phyloP scores from a whole-genome alignment of 1,284 basidiomycete species.

The Malassezia cuniculi region DNA sequence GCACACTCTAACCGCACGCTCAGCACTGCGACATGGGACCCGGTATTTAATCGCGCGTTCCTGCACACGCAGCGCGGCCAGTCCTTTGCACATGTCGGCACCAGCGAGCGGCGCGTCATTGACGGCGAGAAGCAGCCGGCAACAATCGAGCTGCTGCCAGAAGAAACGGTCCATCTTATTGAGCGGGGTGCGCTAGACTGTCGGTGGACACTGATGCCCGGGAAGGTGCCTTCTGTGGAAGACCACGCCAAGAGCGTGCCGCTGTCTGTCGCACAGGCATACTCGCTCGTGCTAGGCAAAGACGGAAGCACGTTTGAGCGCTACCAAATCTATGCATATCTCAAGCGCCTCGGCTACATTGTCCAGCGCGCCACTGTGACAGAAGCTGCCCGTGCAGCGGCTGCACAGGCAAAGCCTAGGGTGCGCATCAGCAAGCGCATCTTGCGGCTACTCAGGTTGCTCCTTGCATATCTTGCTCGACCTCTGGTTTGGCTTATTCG shows the following conservation, averaged over 20 bases:
- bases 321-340: conserved; percentile 83
- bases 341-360: conserved; percentile 79
- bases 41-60: conserved; percentile 21
- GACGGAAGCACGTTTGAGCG: conserved; percentile 66
- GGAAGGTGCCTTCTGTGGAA: not conserved
- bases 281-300: conserved; percentile 63
- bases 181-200: conserved; percentile 56
- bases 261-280: conserved; percentile 84
- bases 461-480: not conserved
- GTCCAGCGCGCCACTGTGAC: conserved; percentile 55
- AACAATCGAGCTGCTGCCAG: conserved; percentile 65
- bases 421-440: not conserved
- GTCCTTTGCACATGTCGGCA: conserved; percentile 30
- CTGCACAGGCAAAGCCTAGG: not conserved
- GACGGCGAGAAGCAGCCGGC: conserved; percentile 3
- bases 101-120: conserved; percentile 13
- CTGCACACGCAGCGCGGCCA: conserved; percentile 28
- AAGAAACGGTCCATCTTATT: conserved; percentile 81
- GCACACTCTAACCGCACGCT: conserved; percentile 21
- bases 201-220: conserved; percentile 51
- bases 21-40: conserved; percentile 29
- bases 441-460: not conserved
- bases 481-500: conserved; percentile 4
- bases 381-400: conserved; percentile 17
- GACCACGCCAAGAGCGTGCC: conserved; percentile 22